A percentile compares a stretch with the other conserved stretches of the same genome.
These are phyloP conservation scores for Tetrahymena borealis DNA, from an alignment of 73 alveolate species.

Conservation along the genomic window DNA sequence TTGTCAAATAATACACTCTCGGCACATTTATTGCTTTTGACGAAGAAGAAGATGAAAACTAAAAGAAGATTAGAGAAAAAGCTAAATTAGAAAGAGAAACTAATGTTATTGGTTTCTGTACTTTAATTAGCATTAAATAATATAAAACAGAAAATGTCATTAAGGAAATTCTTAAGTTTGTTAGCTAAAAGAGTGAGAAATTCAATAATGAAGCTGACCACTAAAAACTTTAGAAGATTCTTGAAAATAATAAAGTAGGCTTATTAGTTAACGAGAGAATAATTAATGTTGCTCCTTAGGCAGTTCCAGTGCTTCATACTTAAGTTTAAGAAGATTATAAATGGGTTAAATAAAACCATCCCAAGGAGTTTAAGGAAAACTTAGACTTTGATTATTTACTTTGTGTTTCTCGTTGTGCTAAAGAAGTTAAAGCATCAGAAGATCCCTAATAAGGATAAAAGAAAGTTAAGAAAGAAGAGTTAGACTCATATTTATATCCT, in stretches of 20 bases:
- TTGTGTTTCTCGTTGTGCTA: background rate
- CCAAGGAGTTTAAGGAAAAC: background rate
- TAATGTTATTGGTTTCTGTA: background rate
- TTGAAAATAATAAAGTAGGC: background rate
- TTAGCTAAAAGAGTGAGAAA: background rate
- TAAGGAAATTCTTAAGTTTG: background rate
- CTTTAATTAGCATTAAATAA: background rate
- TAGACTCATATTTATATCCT: background rate
- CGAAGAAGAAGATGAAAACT: background rate
- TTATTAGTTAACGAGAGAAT: background rate
- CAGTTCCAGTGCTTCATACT: background rate
- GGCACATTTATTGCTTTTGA: background rate
- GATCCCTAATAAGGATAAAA: background rate
- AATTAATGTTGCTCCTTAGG: background rate
- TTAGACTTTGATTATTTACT: background rate
- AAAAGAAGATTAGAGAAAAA: background rate
- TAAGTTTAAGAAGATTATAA: background rate
- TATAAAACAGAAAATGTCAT: background rate
- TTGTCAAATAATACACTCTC: background rate
- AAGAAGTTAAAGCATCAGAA: background rate
- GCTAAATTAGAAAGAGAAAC: background rate
- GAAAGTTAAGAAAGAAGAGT: background rate
- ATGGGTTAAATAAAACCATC: background rate
- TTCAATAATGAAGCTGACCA: background rate
- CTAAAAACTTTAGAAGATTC: background rate